Evolutionary conservation across 352 stramenopile genomes (phyloP).

Genomic region (Globisporangium radiosum): DNA sequence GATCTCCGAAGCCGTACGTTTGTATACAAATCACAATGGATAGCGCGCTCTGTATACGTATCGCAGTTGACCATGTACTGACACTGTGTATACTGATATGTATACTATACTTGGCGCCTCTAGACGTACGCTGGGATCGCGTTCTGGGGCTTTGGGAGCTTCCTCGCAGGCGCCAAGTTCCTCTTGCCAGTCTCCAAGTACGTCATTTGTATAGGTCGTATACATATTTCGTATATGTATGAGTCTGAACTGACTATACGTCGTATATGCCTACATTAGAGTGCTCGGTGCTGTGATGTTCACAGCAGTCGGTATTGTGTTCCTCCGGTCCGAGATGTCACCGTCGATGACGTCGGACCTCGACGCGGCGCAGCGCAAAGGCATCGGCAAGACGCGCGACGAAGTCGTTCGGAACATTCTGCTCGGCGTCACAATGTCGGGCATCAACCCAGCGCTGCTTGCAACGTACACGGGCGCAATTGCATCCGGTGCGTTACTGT

Average conservation of each 20-base stretch:
- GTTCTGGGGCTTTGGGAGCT: slow-evolving; percentile 88
- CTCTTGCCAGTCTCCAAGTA: slow-evolving; percentile 83
- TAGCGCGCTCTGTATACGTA: no score
- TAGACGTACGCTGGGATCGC: slow-evolving; percentile 85
- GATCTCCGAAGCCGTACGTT: slow-evolving; percentile 71
- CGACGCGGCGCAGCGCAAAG: slow-evolving; percentile 43
- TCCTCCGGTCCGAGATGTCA: slow-evolving; percentile 77
- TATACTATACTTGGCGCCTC: background rate
- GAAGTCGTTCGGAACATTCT: slow-evolving; percentile 79
- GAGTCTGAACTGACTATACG: background rate
- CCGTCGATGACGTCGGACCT: slow-evolving; percentile 58
- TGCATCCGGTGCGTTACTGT: slow-evolving; percentile 50
- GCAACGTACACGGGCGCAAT: slow-evolving; percentile 85
- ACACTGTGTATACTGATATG: background rate
- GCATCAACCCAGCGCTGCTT: slow-evolving; percentile 79
- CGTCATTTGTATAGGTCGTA: slow-evolving; percentile 10
- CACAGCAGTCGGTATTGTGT: slow-evolving; percentile 72
- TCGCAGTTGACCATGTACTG: slow-evolving; percentile 1
- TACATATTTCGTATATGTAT: no score
- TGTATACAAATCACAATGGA: background rate
- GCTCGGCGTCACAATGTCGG: slow-evolving; percentile 83
- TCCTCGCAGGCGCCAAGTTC: slow-evolving; percentile 78
- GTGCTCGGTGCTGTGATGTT: slow-evolving; percentile 84
- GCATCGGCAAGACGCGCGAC: slow-evolving; percentile 37
- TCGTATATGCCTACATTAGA: slow-evolving; percentile 16